Conservation (phyloP, 371 early-diverging fungal species). For the Mycotypha africana region DNA sequence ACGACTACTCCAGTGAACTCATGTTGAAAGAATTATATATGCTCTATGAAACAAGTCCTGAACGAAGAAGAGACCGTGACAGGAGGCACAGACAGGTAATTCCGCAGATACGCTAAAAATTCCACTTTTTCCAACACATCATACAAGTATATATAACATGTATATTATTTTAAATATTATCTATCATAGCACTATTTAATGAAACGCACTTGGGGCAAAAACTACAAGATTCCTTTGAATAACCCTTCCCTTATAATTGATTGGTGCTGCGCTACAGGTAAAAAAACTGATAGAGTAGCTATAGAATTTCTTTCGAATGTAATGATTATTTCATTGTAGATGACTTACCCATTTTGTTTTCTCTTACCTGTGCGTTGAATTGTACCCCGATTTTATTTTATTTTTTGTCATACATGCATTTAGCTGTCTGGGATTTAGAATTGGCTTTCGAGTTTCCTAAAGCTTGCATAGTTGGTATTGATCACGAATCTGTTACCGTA, state of each 20-base stretch:
- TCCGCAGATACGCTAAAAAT: too few relatives aligned
- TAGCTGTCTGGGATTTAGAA: constrained; percentile 31
- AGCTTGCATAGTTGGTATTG: constrained; percentile 26
- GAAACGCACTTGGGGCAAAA: constrained; percentile 21
- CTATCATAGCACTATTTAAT: constrained; percentile 32
- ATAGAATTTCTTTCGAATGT: background rate
- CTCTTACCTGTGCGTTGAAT: too few relatives aligned
- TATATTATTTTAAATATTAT: too few relatives aligned
- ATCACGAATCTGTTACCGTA: constrained; percentile 13
- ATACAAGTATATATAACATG: too few relatives aligned
- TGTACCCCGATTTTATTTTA: too few relatives aligned
- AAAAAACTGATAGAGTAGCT: background rate
- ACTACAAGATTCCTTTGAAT: constrained; percentile 17
- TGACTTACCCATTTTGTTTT: too few relatives aligned
- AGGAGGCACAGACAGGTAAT: constrained; percentile 28
- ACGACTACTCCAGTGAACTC: constrained; percentile 7
- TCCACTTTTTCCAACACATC: too few relatives aligned
- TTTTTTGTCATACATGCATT: background rate
- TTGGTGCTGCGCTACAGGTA: constrained; percentile 38
- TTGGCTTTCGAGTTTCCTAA: constrained; percentile 31
- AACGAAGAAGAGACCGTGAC: constrained; percentile 10
- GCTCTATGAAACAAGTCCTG: constrained; percentile 12
- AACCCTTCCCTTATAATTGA: constrained; percentile 27
- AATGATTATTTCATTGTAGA: too few relatives aligned
- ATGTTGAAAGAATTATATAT: constrained; percentile 9